A percentile compares a stretch with the other conserved stretches of the same genome.
phyloP scores from a whole-genome alignment of 352 stramenopile species.

The Globisporangium yorkense region DNA sequence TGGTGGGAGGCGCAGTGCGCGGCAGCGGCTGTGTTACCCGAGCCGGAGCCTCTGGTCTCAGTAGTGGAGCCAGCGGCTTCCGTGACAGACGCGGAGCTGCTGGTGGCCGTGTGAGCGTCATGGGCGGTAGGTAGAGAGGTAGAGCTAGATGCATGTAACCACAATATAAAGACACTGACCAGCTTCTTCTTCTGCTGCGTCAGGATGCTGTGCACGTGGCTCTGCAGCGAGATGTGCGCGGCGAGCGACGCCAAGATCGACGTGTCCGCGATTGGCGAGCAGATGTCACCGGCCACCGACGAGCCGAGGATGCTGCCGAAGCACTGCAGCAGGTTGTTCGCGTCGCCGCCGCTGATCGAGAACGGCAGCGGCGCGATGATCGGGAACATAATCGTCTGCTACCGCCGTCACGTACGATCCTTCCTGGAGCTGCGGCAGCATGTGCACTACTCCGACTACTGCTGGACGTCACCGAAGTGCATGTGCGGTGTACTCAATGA shows the following conservation, averaged over 20 bases:
- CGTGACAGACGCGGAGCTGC: too few relatives aligned
- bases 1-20: slow-evolving; percentile 36
- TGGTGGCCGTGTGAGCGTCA: too few relatives aligned
- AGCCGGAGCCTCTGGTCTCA: not conserved
- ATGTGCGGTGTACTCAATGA: too few relatives aligned
- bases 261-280: slow-evolving; percentile 90
- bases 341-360: slow-evolving; percentile 72
- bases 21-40: not conserved
- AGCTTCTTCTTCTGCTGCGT: slow-evolving; percentile 30
- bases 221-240: slow-evolving; percentile 65
- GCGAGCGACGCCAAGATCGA: slow-evolving; percentile 87
- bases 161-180: too few relatives aligned
- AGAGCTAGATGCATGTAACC: too few relatives aligned
- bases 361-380: slow-evolving; percentile 85
- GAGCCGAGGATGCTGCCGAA: slow-evolving; percentile 85
- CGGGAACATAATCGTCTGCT: slow-evolving; percentile 82
- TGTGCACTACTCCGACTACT: too few relatives aligned
- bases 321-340: slow-evolving; percentile 78
- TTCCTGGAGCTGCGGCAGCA: too few relatives aligned
- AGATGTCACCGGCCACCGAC: slow-evolving; percentile 86
- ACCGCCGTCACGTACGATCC: too few relatives aligned
- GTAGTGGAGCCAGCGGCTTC: not conserved
- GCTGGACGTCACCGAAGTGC: too few relatives aligned
- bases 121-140: too few relatives aligned
- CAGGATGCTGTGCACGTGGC: slow-evolving; percentile 82